A percentile compares a stretch with the other conserved stretches of the same genome.
phyloP scores from a whole-genome alignment of 768 basidiomycete species.

The Lyophyllum shimeji region DNA sequence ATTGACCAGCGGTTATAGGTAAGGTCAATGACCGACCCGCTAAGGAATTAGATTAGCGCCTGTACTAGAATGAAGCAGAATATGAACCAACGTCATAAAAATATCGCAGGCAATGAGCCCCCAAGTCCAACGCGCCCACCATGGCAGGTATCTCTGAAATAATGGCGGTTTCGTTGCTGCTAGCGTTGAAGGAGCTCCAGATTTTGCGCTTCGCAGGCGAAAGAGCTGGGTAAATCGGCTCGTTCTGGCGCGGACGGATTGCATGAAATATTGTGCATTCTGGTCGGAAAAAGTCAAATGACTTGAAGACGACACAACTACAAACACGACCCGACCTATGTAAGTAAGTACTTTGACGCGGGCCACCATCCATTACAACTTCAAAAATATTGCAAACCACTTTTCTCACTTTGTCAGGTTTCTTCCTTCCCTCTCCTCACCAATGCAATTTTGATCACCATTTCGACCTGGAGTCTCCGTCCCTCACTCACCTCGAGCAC shows the following conservation, averaged over 20 bases:
- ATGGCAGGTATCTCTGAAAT: conserved; percentile 27
- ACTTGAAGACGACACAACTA: conserved; percentile 3
- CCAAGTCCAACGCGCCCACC: conserved; percentile 31
- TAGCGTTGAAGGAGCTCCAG: conserved; percentile 3
- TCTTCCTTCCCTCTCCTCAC: neutral
- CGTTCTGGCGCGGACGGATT: conserved; percentile 6
- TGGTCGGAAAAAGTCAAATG: neutral
- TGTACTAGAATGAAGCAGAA: neutral
- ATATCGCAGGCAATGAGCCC: conserved; percentile 29
- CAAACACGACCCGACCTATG: conserved; percentile 9
- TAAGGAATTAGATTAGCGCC: conserved; percentile 5
- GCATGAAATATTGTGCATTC: conserved; percentile 6
- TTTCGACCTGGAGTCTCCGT: neutral
- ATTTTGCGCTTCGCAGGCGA: conserved; percentile 8
- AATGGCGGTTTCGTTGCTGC: conserved; percentile 20
- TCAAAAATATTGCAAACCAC: conserved; percentile 27
- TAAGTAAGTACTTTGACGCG: conserved; percentile 15
- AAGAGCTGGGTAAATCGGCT: conserved; percentile 12
- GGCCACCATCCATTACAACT: conserved; percentile 16
- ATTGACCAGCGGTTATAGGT: conserved; percentile 34
- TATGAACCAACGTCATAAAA: conserved; percentile 28
- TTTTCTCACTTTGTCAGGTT: conserved; percentile 11
- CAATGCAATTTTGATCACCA: neutral
- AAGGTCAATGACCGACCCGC: conserved; percentile 31
- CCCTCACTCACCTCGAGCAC: conserved; percentile 3